Base-by-base conservation (phyloP, 345 rosid species). In the Microthlaspi erraticum region DNA sequence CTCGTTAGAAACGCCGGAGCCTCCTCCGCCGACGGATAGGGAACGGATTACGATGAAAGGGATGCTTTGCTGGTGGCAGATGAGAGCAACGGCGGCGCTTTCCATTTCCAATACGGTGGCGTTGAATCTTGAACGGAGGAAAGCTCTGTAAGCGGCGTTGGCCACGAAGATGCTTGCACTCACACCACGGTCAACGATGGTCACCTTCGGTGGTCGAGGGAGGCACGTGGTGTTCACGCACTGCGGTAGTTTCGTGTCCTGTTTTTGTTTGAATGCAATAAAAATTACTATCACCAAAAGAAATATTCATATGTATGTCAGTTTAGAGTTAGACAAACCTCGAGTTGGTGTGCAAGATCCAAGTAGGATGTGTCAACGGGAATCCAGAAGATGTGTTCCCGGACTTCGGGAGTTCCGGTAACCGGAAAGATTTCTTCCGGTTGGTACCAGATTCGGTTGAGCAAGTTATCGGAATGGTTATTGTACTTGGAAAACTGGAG, bases 11-110 rank as follows among this genome's bases (percentile, higher is more conserved):
- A 73, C 3, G 49, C 82, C 74, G 46, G 86, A 80, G 41, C 89
- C 88, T 0, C 96, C 93, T 0, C 93, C 96, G 6, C 93, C 93
- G 19, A 91, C 97, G 3, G 93, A 91, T n/a, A 91, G 78, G n/a
- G 90, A 66, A 66, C 93, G 77, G 19, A 91, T 72, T 0, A 81
- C 83, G 0, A 87, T 78, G 41, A 87, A 91, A 5, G 90, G 93
- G 34, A 60, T 61, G 36, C 33, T 69, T 68, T 84, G 88, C 62
- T 91, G 87, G 70, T 41, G 73, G 39, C 84, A 83, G 36, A 85
- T 66, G 8, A 88, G 76, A 29, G 92, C 95, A 10, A 89, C 26
- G 6, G 93, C 87, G n/a, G 91, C 93, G 7, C 71, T 89, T 66
- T 91, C 97, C 93, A 87, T 89, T 70, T 92, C 96, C 3, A 86